Conservation (phyloP, 306 rosid species). For the Macrotyloma uniflorum region DNA sequence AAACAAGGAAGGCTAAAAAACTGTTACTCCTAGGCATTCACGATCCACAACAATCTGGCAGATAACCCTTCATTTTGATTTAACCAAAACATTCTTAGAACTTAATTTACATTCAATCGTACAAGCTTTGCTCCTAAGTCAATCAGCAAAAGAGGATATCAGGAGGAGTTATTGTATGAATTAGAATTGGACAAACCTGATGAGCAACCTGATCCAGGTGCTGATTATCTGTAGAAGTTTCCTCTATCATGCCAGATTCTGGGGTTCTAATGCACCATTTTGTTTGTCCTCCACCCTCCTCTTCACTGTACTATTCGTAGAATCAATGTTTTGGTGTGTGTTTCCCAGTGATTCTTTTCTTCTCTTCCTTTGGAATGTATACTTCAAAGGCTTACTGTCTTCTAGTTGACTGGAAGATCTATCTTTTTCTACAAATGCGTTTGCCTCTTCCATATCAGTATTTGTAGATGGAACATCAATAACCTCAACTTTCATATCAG, state of each 20-base stretch:
- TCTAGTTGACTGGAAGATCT: conserved; percentile 45
- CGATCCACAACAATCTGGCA: conserved; percentile 7
- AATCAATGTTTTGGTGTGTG: conserved; percentile 45
- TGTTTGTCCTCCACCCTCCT: conserved; percentile 48
- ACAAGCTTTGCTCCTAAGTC: background rate
- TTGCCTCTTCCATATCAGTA: conserved; percentile 37
- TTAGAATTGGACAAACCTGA: conserved; percentile 54
- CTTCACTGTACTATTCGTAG: conserved; percentile 45
- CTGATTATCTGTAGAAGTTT: conserved; percentile 52
- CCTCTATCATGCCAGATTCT: conserved; percentile 43
- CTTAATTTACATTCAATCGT: background rate
- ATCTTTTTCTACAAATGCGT: conserved; percentile 42
- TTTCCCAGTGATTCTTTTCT: conserved; percentile 52
- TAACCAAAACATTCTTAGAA: background rate
- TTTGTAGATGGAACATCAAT: conserved; percentile 34
- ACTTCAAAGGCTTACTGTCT: conserved; percentile 50
- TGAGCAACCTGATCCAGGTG: conserved; percentile 61
- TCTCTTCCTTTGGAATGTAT: conserved; percentile 75
- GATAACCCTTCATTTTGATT: background rate
- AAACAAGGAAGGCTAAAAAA: background rate
- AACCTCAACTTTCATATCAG: conserved; percentile 36
- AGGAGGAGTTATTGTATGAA: background rate
- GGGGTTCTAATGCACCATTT: conserved; percentile 34
- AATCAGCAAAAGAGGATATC: background rate
- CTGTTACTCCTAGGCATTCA: background rate